Conservation (phyloP, 2,329 filamentous ascomycete genomes). For the Parastagonospora avenae region DNA sequence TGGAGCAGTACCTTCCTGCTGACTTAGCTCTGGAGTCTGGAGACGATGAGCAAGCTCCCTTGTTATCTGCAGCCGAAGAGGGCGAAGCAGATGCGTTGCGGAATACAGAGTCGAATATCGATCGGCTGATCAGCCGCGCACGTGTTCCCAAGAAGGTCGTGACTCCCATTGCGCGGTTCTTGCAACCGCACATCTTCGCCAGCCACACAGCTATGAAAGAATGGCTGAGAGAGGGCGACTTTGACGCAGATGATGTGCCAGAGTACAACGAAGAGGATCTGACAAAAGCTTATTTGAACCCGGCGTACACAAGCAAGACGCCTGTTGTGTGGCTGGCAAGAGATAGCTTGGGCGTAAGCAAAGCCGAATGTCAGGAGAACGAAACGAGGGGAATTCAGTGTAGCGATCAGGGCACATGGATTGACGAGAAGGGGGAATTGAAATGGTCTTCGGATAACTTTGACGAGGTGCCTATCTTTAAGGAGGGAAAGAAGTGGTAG, state of each 20-base stretch:
- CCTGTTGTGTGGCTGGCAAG: conserved; percentile 42
- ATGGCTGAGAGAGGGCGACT: conserved; percentile 40
- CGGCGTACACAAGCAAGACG: conserved; percentile 40
- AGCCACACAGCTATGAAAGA: conserved; percentile 40
- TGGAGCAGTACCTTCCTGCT: conserved; percentile 43
- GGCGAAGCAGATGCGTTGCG: conserved; percentile 28
- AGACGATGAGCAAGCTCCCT: conserved; percentile 34
- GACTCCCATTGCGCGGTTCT: conserved; percentile 39
- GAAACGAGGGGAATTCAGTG: conserved; percentile 32
- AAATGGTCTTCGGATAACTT: conserved; percentile 41
- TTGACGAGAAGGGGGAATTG: conserved; percentile 36
- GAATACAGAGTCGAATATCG: conserved; percentile 27
- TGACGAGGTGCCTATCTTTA: conserved; percentile 41
- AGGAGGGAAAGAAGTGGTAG: conserved; percentile 36
- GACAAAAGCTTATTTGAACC: conserved; percentile 43
- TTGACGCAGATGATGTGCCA: conserved; percentile 38
- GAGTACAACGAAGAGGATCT: conserved; percentile 41
- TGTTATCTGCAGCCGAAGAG: conserved; percentile 40
- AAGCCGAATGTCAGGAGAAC: conserved; percentile 37
- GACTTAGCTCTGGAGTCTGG: conserved; percentile 33
- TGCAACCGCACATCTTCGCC: conserved; percentile 44
- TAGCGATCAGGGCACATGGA: conserved; percentile 43
- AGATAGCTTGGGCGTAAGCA: conserved; percentile 40
- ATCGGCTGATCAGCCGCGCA: conserved; percentile 31
- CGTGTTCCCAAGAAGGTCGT: conserved; percentile 30